Evolutionary conservation across 371 early-diverging fungal genomes (phyloP).

Genomic region (Umbelopsis sp.): DNA sequence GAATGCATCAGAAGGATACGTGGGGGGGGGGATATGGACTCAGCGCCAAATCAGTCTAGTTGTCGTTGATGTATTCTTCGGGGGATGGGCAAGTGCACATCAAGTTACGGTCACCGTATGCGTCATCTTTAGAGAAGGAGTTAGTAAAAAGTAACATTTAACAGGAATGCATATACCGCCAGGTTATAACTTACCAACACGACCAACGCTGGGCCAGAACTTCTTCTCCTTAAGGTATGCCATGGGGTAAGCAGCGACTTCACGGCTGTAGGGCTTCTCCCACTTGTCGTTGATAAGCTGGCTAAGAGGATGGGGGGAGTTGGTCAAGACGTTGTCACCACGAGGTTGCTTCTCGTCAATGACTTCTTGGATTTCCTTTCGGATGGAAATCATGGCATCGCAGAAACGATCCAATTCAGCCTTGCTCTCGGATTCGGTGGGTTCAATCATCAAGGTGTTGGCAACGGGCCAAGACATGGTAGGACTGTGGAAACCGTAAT

Average conservation of each 20-base stretch:
- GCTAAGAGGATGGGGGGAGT: conserved; percentile 89
- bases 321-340: conserved; percentile 84
- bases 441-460: conserved; percentile 98
- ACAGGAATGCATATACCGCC: no score
- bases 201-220: conserved; percentile 93
- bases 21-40: neutral
- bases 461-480: conserved; percentile 99
- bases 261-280: conserved; percentile 84
- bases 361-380: conserved; percentile 87
- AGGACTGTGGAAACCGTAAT: conserved; percentile 97
- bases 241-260: conserved; percentile 92
- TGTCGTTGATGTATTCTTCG: conserved; percentile 46
- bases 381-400: conserved; percentile 95
- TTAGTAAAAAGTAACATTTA: no score
- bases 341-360: conserved; percentile 82
- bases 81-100: conserved; percentile 88
- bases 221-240: conserved; percentile 79
- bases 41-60: neutral
- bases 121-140: conserved; percentile 61
- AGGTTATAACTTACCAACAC: conserved; percentile 52
- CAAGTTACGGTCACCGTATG: conserved; percentile 93
- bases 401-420: conserved; percentile 95
- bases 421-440: conserved; percentile 95
- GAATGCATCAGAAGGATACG: conserved; percentile 5
- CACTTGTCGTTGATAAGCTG: conserved; percentile 77